Evolutionary conservation across 192 early-diverging fungal species (phyloP), one percentile per base, ranked within the genome.

Genomic region (Jimgerdemannia flammicorona): DNA sequence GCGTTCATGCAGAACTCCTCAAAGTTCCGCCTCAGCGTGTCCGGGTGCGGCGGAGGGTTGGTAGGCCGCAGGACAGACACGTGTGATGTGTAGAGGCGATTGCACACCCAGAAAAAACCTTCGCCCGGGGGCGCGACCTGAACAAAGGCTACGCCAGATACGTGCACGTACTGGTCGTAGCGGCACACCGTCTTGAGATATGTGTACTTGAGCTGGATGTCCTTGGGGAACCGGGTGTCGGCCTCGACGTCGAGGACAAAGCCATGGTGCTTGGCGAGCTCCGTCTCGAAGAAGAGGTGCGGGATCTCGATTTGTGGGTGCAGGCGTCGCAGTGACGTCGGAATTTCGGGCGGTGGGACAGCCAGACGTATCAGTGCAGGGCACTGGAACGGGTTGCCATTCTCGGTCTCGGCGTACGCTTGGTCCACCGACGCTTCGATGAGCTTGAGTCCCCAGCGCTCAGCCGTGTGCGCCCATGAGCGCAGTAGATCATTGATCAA

Each of bases 181-280:
- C 87, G 86, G 80, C 91, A 94, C 3, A 84, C 85, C 3, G 90
- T 86, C 39, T 89, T 83, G 19, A 86, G 75, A 79, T 91, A 91
- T 2, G 90, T 87, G 72, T 87, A 87, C 76, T 79, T 89, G 7
- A 86, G 70, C 6, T 90, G 84, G 0, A 87, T 73, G 6, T 84
- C 81, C 3, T 69, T 63, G 42, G 71, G 71, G 3, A 70, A 75
- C n/a, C 66, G 54, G 39, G 75, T 65, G 75, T 98, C 97, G 1
- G 95, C 91, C 78, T 99, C 98, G 20, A 95, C 88, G 79, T 99
- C 98, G 18, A 98, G 86, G 20, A 99, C 87, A 84, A 97, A 99
- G 19, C 90, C 91, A 77, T 93, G 89, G 8, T 84, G 81, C 67
- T 90, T 86, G n/a, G 96, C 83, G 20, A 97, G 81, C 77, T 94